phyloP scores from a whole-genome alignment of 345 rosid genomes.

The Gossypium raimondii region DNA sequence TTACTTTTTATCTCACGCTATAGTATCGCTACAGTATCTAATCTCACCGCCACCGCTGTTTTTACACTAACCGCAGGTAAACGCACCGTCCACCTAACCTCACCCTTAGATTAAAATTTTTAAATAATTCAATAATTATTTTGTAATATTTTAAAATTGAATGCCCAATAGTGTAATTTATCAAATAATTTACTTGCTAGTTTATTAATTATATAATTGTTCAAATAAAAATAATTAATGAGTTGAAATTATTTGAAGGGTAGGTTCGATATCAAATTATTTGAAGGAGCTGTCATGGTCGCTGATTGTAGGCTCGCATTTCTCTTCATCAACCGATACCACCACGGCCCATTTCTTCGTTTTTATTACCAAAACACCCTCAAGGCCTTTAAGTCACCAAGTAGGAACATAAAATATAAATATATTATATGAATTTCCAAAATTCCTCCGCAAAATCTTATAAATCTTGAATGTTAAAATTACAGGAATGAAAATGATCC shows the following conservation, averaged over 20 bases:
- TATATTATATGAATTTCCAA: neutral
- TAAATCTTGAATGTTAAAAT: slow-evolving; percentile 19
- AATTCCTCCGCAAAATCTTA: slow-evolving; percentile 19
- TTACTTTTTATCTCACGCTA: too few species aligned
- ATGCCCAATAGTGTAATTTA: too few species aligned
- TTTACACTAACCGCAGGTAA: too few species aligned
- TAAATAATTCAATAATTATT: too few species aligned
- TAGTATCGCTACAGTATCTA: too few species aligned
- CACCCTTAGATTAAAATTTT: too few species aligned
- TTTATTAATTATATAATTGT: too few species aligned
- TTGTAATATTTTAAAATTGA: too few species aligned
- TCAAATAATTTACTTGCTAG: too few species aligned
- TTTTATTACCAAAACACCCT: neutral
- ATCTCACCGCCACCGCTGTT: too few species aligned
- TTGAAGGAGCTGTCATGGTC: neutral
- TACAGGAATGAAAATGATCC: slow-evolving; percentile 18
- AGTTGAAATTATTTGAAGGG: neutral
- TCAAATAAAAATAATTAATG: too few species aligned
- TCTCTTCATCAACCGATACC: neutral
- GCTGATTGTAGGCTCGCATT: neutral
- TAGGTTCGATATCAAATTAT: neutral
- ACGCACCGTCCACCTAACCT: too few species aligned
- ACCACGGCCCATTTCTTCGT: neutral
- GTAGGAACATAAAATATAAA: neutral
- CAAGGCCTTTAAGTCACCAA: neutral